A percentile compares a stretch with the other conserved stretches of the same genome.
These are phyloP conservation scores for Trametes meyenii DNA, from an alignment of 768 basidiomycete species.

Conservation along the genomic window DNA sequence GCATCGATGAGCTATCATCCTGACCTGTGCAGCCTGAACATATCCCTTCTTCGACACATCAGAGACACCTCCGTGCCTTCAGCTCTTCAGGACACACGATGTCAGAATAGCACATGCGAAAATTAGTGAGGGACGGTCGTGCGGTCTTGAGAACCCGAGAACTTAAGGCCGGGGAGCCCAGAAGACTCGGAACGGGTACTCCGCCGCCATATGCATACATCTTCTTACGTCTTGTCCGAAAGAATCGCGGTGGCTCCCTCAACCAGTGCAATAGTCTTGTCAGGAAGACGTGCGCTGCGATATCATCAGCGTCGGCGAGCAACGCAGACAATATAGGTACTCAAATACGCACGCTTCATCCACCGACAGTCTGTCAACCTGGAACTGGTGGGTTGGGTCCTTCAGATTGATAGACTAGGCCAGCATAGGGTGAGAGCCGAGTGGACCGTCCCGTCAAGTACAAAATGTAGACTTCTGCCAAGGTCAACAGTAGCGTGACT, in stretches of 20 bases:
- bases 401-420: too few relatives aligned
- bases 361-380: neutral
- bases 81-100: neutral
- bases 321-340: neutral
- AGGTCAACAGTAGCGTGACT: too few relatives aligned
- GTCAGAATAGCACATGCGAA: neutral
- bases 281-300: neutral
- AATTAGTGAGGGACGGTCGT: neutral
- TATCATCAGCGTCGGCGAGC: neutral
- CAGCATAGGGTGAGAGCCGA: too few relatives aligned
- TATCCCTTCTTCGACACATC: neutral
- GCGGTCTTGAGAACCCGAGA: neutral
- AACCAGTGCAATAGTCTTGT: neutral
- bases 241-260: neutral
- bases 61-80: neutral
- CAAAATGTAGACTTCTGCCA: too few relatives aligned
- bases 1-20: constrained; percentile 7
- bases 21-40: constrained; percentile 1
- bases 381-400: too few relatives aligned
- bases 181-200: neutral
- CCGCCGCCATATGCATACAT: neutral
- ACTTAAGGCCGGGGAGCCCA: neutral
- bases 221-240: neutral
- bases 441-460: too few relatives aligned
- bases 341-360: neutral